phyloP scores from a whole-genome alignment of 1,139 yeast species.

The Debaryomycetaceae sp. region DNA sequence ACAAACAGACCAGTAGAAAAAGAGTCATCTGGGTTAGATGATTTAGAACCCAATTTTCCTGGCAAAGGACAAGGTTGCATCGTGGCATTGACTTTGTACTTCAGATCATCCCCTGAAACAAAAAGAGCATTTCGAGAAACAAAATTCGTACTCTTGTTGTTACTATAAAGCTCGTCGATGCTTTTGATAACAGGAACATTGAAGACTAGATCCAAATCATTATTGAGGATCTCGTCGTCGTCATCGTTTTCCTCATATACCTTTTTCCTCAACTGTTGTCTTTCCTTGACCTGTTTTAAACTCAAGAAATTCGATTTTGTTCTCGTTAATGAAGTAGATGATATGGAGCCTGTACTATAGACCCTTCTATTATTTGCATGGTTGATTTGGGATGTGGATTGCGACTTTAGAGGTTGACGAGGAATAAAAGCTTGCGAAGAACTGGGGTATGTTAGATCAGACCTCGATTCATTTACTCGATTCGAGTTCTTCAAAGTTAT shows the following conservation, averaged over 20 bases:
- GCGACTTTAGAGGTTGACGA: conserved; percentile 7
- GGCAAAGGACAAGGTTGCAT: conserved; percentile 37
- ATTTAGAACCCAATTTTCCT: conserved; percentile 22
- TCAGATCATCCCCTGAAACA: conserved; percentile 20
- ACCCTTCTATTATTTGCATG: conserved; percentile 2
- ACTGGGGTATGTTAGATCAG: conserved; percentile 4
- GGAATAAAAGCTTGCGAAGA: conserved; percentile 1
- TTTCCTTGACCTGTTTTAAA: conserved; percentile 36
- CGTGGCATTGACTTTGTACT: conserved; percentile 17
- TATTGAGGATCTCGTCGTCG: conserved; percentile 40
- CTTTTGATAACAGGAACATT: conserved; percentile 45
- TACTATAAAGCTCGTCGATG: conserved; percentile 32
- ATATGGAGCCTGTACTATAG: conserved; percentile 4
- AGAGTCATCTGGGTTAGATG: conserved; percentile 1
- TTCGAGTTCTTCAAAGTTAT: conserved; percentile 15
- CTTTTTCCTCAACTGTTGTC: conserved; percentile 39
- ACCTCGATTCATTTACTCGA: conserved; percentile 2
- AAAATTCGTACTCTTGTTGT: conserved; percentile 10
- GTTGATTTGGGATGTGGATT: conserved; percentile 6
- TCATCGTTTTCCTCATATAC: conserved; percentile 44
- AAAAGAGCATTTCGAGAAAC: conserved; percentile 28
- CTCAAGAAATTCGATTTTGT: conserved; percentile 36
- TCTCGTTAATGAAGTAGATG: conserved; percentile 20
- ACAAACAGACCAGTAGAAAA: neutral
- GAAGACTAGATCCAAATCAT: conserved; percentile 40